A percentile compares a stretch with the other conserved stretches of the same genome.
These are phyloP conservation scores for Pyrrhoderma lamaoense DNA, from an alignment of 1,284 basidiomycete species.

Conservation along the genomic window DNA sequence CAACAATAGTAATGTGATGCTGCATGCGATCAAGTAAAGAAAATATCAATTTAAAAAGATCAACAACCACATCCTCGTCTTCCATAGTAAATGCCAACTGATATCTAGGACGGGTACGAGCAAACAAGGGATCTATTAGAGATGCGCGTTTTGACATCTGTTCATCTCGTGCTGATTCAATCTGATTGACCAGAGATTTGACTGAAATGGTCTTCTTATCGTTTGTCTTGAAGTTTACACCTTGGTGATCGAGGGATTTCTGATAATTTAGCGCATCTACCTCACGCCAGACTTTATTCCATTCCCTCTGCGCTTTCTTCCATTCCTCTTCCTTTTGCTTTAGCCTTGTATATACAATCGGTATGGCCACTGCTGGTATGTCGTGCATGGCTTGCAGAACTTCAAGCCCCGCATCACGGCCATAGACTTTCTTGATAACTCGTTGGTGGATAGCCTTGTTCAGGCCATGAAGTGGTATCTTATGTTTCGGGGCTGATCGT, in stretches of 20 bases:
- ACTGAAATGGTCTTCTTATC: constrained; percentile 89
- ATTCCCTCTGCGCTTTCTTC: constrained; percentile 98
- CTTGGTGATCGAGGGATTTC: constrained; percentile 92
- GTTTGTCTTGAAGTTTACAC: constrained; percentile 81
- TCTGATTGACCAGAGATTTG: constrained; percentile 83
- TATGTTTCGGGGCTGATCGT: constrained; percentile 78
- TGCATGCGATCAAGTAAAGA: constrained; percentile 89
- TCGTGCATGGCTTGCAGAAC: constrained; percentile 92
- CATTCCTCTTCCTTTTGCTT: constrained; percentile 99
- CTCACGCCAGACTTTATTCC: constrained; percentile 99
- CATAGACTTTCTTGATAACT: constrained; percentile 97
- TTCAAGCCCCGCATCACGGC: constrained; percentile 79
- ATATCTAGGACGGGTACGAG: constrained; percentile 61
- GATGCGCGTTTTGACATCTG: constrained; percentile 75
- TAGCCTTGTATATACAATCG: constrained; percentile 84
- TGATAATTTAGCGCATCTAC: constrained; percentile 91
- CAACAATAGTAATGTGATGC: constrained; percentile 61
- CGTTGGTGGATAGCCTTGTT: constrained; percentile 92
- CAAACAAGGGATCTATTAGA: constrained; percentile 70
- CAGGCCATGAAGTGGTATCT: constrained; percentile 84
- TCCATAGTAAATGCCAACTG: constrained; percentile 80
- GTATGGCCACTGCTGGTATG: constrained; percentile 85
- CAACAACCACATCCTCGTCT: constrained; percentile 75
- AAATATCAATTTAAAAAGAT: constrained; percentile 82
- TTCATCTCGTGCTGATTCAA: constrained; percentile 84